A percentile compares a stretch with the other conserved stretches of the same genome.
phyloP scores from a whole-genome alignment of 257 asterid genomes.

The Nicotiana tomentosiformis region DNA sequence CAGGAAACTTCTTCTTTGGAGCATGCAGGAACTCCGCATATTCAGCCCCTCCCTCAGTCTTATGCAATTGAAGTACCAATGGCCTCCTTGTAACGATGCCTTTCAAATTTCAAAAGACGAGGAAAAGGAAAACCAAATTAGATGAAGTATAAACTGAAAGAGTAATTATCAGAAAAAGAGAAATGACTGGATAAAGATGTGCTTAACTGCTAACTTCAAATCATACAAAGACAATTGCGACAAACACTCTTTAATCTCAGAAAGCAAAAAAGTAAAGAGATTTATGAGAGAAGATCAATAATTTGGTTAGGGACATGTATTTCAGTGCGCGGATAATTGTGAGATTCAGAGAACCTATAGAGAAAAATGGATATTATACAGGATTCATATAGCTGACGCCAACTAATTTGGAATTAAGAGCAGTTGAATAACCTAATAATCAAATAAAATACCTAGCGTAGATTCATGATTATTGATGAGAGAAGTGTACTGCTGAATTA shows the following conservation, averaged over 20 bases:
- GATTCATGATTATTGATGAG: not conserved
- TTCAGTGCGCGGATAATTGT: not conserved
- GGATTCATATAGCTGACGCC: not conserved
- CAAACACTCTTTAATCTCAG: not conserved
- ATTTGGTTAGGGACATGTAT: not conserved
- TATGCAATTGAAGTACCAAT: slow-evolving; percentile 91
- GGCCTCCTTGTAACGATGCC: slow-evolving; percentile 99
- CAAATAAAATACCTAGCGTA: not conserved
- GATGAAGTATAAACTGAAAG: not conserved
- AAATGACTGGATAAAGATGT: not conserved
- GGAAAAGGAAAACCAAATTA: not conserved
- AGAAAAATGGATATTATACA: not conserved
- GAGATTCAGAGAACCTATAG: not conserved
- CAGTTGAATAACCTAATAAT: not conserved
- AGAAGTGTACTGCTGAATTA: not conserved
- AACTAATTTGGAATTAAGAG: not conserved
- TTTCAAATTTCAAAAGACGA: slow-evolving; percentile 15
- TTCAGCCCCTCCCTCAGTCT: slow-evolving; percentile 74
- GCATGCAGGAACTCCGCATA: slow-evolving; percentile 95
- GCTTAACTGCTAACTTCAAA: not conserved
- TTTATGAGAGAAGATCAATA: not conserved
- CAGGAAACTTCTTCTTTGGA: slow-evolving; percentile 59
- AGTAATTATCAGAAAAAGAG: not conserved
- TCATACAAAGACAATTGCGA: not conserved
- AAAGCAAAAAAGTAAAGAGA: not conserved